Evolutionary conservation across 495 filamentous ascomycete species (phyloP), one percentile per base, ranked within the genome.

Genomic region (Hypoxylon crocopeplum): DNA sequence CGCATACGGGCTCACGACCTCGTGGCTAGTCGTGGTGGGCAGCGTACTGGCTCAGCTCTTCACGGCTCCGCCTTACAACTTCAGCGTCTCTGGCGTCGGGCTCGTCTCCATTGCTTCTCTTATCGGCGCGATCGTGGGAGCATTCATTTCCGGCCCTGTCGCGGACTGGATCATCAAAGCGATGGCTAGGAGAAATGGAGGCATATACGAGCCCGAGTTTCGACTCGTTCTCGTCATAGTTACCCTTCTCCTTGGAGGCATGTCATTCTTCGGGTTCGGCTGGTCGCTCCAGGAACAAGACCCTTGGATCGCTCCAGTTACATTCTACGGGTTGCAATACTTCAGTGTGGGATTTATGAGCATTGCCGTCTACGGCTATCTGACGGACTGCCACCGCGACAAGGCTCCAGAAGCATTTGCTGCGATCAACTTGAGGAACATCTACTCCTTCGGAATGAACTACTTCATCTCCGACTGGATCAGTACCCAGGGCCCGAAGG

Each of bases 131-230:
- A 51, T 77, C 20, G 20, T 70, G 5, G 78, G 73, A 19, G 74
- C 75, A 37, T 58, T 78, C 29, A 32, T 72, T 20, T 71, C 72
- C 15, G 69, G 67, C 8, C 61, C 68, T 1, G 39, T 79, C 37
- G 69, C 73, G 6, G 77, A 79, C 50, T 69, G 54, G 40, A 55
- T 74, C 7, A 68, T 70, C n/a, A 73, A 70, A 45, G 53, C 47
- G 36, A 69, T 79, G 67, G 67, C 77, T n/a, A 62, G 69, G 7
- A 63, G 56, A 16, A 80, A 80, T 44, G 70, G 73, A 6, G 74
- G 71, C 16, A 69, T 75, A 47, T 79, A 76, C 53, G 77, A 79
- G 38, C 77, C 77, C 6, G 77, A 79, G 51, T 79, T 78, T 41
- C 68, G 77, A 3, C 71, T 79, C 33, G 62, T 76, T 13, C 59